phyloP scores from a whole-genome alignment of 441 rosid species.

The Aquilaria agallochum region DNA sequence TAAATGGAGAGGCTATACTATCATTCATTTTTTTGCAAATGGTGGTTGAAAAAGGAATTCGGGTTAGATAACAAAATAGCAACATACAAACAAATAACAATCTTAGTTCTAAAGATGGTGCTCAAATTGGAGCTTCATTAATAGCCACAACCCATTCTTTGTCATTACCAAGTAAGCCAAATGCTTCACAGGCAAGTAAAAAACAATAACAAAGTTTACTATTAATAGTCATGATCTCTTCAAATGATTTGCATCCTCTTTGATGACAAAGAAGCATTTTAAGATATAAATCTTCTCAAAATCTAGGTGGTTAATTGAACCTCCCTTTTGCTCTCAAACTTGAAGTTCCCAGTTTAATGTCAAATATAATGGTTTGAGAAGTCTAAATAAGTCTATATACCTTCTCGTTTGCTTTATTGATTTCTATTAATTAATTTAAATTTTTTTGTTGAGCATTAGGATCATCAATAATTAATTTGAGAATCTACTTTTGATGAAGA shows the following conservation, averaged over 20 bases:
- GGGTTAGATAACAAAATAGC: not conserved
- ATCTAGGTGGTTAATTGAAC: not conserved
- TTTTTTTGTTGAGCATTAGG: not conserved
- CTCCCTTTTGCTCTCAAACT: not conserved
- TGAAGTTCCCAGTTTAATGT: not conserved
- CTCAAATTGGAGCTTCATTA: not conserved
- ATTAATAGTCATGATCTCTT: not conserved
- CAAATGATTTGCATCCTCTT: not conserved
- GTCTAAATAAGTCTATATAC: not conserved
- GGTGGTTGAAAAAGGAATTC: not conserved
- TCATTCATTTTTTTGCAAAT: not conserved
- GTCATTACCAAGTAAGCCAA: not conserved
- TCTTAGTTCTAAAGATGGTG: not conserved
- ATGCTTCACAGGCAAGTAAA: not conserved
- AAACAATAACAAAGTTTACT: not conserved
- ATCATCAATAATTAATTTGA: too few relatives aligned
- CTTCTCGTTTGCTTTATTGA: not conserved
- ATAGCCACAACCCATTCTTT: not conserved
- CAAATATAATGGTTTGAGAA: not conserved
- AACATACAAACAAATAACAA: not conserved
- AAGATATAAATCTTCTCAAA: not conserved
- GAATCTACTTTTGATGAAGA: too few relatives aligned
- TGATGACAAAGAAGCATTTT: too few relatives aligned
- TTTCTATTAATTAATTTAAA: not conserved
- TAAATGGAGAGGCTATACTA: not conserved